Percentiles rank a stretch among this genome's conserved stretches.
Conservation (phyloP, 2,329 filamentous ascomycete species). For the Botrytis tulipae region DNA sequence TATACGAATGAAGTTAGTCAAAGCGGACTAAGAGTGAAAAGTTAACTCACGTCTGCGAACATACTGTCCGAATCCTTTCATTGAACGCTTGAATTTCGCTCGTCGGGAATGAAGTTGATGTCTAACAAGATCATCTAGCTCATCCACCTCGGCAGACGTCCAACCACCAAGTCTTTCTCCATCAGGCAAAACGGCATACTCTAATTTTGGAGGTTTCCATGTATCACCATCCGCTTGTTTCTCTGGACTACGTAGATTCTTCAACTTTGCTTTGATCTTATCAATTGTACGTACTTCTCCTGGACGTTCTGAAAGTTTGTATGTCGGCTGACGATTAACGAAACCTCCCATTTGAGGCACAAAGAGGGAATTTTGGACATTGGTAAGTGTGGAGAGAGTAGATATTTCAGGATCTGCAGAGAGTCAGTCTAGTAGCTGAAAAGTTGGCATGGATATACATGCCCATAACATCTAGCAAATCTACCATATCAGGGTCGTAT, state of each 20-base stretch:
- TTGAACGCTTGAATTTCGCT: constrained; percentile 71
- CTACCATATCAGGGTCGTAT: constrained; percentile 61
- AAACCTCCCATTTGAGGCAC: constrained; percentile 72
- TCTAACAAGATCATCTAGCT: constrained; percentile 81
- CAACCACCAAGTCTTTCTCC: constrained; percentile 72
- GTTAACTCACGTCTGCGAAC: constrained; percentile 59
- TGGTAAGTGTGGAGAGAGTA: constrained; percentile 79
- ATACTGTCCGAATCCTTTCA: constrained; percentile 80
- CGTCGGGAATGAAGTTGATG: constrained; percentile 82
- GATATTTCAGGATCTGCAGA: constrained; percentile 74
- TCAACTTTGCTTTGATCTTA: constrained; percentile 30
- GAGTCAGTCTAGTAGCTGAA: constrained; percentile 30
- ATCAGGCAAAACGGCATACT: constrained; percentile 74
- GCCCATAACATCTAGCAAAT: constrained; percentile 68
- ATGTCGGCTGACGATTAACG: constrained; percentile 61
- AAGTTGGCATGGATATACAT: constrained; percentile 35
- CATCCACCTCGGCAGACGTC: constrained; percentile 68
- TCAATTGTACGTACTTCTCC: constrained; percentile 29
- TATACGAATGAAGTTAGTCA: constrained; percentile 32
- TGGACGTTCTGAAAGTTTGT: constrained; percentile 26
- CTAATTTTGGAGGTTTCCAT: constrained; percentile 27
- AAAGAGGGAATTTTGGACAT: constrained; percentile 86
- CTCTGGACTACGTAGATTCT: constrained; percentile 21
- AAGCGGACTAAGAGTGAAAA: neutral
- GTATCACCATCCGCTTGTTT: constrained; percentile 23